phyloP scores from a whole-genome alignment of 805 yeast genomes.

The Priceomyces haplophilus region DNA sequence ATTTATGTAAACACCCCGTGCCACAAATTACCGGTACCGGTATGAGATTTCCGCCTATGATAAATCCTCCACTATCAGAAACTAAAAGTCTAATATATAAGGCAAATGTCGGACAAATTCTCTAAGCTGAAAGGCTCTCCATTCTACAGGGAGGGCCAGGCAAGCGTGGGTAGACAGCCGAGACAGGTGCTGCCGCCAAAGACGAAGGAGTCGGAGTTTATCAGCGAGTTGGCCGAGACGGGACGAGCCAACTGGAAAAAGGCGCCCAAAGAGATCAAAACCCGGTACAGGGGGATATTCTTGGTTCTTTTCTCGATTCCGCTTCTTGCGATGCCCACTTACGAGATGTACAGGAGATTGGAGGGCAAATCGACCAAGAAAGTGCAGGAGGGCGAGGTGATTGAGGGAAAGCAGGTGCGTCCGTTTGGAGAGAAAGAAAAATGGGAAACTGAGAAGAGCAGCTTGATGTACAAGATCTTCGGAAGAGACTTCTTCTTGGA shows the following conservation, averaged over 20 bases:
- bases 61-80: no score
- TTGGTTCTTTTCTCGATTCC: slow-evolving; percentile 39
- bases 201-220: slow-evolving; percentile 29
- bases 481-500: slow-evolving; percentile 43
- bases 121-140: slow-evolving; percentile 27
- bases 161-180: slow-evolving; percentile 5
- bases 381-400: slow-evolving; percentile 39
- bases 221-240: slow-evolving; percentile 34
- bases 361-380: slow-evolving; percentile 41
- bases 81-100: not conserved
- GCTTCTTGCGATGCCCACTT: slow-evolving; percentile 28
- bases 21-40: no score
- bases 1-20: slow-evolving; percentile 1
- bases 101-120: slow-evolving; percentile 6
- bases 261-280: slow-evolving; percentile 37
- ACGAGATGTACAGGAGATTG: slow-evolving; percentile 33
- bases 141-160: slow-evolving; percentile 27
- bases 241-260: slow-evolving; percentile 44
- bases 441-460: slow-evolving; percentile 37
- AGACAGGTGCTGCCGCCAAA: slow-evolving; percentile 14
- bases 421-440: slow-evolving; percentile 38
- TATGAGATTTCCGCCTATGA: no score
- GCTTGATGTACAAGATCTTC: slow-evolving; percentile 35
- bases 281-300: slow-evolving; percentile 36
- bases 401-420: slow-evolving; percentile 30